Conservation (phyloP, 1,284 basidiomycete genomes). For the Mrakiaceae sp. region DNA sequence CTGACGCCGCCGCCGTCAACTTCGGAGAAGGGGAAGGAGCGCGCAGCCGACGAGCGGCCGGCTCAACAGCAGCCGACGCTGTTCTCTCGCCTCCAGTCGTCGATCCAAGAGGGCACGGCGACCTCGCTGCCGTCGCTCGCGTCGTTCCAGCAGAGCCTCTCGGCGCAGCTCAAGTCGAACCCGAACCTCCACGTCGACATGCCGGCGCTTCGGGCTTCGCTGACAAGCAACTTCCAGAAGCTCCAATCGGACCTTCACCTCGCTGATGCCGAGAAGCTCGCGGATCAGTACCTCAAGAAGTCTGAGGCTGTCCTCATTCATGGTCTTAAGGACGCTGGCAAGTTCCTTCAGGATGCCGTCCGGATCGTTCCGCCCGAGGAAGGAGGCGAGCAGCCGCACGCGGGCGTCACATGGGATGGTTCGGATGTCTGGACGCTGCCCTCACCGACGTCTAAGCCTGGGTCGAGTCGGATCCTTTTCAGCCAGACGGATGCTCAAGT, state of each 20-base stretch:
- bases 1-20: neutral
- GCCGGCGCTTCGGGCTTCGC: constrained; percentile 5
- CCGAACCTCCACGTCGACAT: constrained; percentile 15
- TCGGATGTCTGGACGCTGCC: constrained; percentile 62
- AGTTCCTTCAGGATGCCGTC: constrained; percentile 69
- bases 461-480: constrained; percentile 13
- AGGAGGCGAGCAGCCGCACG: constrained; percentile 32
- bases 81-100: constrained; percentile 12
- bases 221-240: constrained; percentile 24
- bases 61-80: neutral
- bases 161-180: constrained; percentile 25
- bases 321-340: constrained; percentile 45
- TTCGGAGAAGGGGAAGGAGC: constrained; percentile 10
- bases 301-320: constrained; percentile 49
- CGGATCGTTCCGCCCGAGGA: constrained; percentile 71
- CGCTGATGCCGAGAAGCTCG: constrained; percentile 63
- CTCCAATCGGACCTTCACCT: constrained; percentile 63
- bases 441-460: constrained; percentile 3
- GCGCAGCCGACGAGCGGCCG: constrained; percentile 1
- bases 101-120: constrained; percentile 5
- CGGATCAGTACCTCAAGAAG: constrained; percentile 49
- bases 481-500: constrained; percentile 15
- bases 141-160: constrained; percentile 20
- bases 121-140: constrained; percentile 15
- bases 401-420: constrained; percentile 60